Evolutionary conservation across 148 eudicot genomes (phyloP), one percentile per base, ranked within the genome.

Genomic region (Talinum fruticosum): DNA sequence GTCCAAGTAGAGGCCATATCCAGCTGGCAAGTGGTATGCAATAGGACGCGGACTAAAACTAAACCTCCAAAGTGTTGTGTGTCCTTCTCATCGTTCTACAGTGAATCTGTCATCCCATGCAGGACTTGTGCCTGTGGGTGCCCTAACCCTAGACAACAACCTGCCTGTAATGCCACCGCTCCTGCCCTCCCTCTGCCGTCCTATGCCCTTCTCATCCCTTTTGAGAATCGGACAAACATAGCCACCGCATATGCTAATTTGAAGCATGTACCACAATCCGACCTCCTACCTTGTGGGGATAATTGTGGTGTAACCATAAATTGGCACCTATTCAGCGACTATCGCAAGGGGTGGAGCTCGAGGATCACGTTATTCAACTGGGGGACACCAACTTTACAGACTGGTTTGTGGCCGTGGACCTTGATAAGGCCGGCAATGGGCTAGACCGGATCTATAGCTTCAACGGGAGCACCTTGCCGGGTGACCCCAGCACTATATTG

Each of bases 51-150:
- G 6, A 19, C 78, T 10, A 79, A 75, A 35, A 12, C 47, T 4
- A 81, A 78, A 44, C 82, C 71, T 16, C 91, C 93, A 1, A 85
- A 77, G 57, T 91, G 96, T 33, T 89, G 96, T 5, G 96, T 91
- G 13, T 86, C 96, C 0, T 91, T 89, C 82, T 89, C 96, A 0
- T 69, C 96, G 0, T 91, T 85, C 76, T 84, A 71, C 76, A 84
- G 84, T 34, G 91, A 91, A 5, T 89, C 96, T 3, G 84, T 84
- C 0, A 53, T 91, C 34, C 96, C 96, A 0, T 91, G 93, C 76
- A 86, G 80, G 34, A 89, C 96, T 0, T 91, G 96, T 66, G 96
- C 96, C 4, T 91, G 96, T 68, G 96, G 93, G 2, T 91, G 96
- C 72, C 57, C 65, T 16, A 71, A 45, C 24, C 57, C 66, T 0